Evolutionary conservation across 441 rosid species (phyloP), one percentile per base, ranked within the genome.

Genomic region (Populus hybrid): DNA sequence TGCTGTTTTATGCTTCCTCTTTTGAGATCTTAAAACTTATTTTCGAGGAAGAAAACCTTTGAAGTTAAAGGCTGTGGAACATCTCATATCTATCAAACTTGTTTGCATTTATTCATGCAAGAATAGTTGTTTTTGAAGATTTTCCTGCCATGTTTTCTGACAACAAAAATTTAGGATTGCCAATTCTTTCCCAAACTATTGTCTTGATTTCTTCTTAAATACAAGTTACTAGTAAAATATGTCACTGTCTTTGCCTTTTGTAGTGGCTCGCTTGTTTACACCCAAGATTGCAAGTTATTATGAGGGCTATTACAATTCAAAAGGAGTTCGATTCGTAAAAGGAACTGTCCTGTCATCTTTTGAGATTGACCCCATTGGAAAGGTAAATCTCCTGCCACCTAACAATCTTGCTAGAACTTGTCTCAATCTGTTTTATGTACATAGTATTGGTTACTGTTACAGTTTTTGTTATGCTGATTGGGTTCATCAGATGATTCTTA

Each of bases 201-300:
- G 7, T 69, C 63, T 61, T 40, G 16, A 33, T 40, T 64, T 74
- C 9, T 10, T 61, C 76, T 21, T 65, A n/a, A 74, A 64, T 14
- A 23, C n/a, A 68, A 50, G 36, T 45, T 40, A 76, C 29, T 11
- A 8, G 3, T 76, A 23, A 16, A 61, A 63, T 26, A 5, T 33
- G 4, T 42, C 69, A 5, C 23, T 40, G 68, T 9, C 20, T 73
- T 69, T 53, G 24, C 76, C 64, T 59, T 64, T 80, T 80, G 78
- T 89, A 94, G 98, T 95, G 98, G 95, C 93, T 12, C 97, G 97
- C 63, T 89, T 95, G 74, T 94, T 95, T 87, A 91, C 97, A 10
- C 97, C 92, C 12, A 92, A 90, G 82, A 93, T 95, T 70, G 97
- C 99, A 65, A 88, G 76, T 75, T 89, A 86, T 84, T 94, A 94